Base-by-base conservation (phyloP, 306 rosid species). In the Carpinus viminea region DNA sequence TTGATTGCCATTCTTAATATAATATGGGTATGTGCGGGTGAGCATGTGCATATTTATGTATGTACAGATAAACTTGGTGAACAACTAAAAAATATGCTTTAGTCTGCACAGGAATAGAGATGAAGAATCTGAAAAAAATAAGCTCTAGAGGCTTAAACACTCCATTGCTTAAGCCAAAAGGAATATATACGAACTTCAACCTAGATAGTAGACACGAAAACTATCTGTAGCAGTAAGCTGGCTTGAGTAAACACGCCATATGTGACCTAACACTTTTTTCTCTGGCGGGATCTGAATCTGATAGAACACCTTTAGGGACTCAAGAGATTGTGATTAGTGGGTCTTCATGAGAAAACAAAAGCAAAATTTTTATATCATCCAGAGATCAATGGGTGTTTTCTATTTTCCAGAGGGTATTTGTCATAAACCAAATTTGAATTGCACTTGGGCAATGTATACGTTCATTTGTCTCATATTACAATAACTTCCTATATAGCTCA, bases 1-100 rank as follows among this genome's bases (percentile, higher is more conserved):
- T 62, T 78, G 84, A 72, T 55, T 81, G 72, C 74, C n/a, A 54
- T 76, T 61, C 57, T 38, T 68, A 17, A 31, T 9, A 18, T 43
- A 68, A 48, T 47, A 2, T 48, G 52, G 2, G 51, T 48, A 12
- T 48, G 52, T 11, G 52, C 11, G 52, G 12, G 52, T 4, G 15
- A 9, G 52, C 15, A 3, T 48, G 52, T 2, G 15, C 52, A 48
- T 48, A 10, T 12, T 10, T 18, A 68, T 68, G 43, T 13, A 12
- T 28, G 17, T 59, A 59, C 34, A 24, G 9, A 24, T 9, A 7
- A 20, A 55, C 24, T 2, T 55, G 11, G 4, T n/a, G 26, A 55
- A 55, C 24, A 5, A 48, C 52, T 48, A 55, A 55, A 55, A 55
- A 55, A 2, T n/a, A 7, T 55, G 61, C 24, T 55, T 55, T n/a